Evolutionary conservation across 2,329 filamentous ascomycete genomes (phyloP), one percentile per base, ranked within the genome.

Genomic region (Colletotrichum sp.): DNA sequence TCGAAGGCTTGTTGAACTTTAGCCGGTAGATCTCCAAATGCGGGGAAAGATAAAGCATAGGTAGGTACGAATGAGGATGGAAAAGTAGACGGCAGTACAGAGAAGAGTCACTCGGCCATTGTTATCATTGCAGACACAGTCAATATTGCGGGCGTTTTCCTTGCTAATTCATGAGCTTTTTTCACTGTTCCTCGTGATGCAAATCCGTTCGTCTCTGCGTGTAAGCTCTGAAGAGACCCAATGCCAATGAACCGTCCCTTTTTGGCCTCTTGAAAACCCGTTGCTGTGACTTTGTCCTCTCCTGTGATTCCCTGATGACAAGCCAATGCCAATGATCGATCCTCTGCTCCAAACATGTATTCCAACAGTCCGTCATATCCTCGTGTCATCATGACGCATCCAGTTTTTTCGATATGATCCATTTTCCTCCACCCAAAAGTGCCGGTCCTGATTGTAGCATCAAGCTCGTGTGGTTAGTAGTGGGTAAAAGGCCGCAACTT

Each of bases 1-100:
- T 96, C 6, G 94, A 96, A 82, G 92, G 92, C 2, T 82, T 96
- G 72, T 85, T 96, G 82, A 95, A 89, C 80, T 82, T 95, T 81
- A 90, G 89, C 81, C 83, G 87, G 44, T 89, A 78, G 79, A 18
- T 26, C 15, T 57, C 15, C 34, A 18, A 36, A 5, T 6, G 24
- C 26, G 28, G n/a, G 16, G 30, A 15, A 28, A 34, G 15, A n/a
- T 36, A 34, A 9, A 68, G 13, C 5, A 30, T 10, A 21, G 16
- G 13, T 10, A 60, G 16, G 13, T 21, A 63, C 44, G 59, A 21
- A 21, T 21, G 32, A 21, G 59, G 15, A 32, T 6, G 10, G 63
- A 9, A 32, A 66, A 24, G 63, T 28, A 52, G 39, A 24, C 26
- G 15, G 16, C 10, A 52, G n/a, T 5, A 30, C 4, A 66, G 36